Base-by-base conservation (phyloP, 305 asterid species). In the Fraxinus floribunda region DNA sequence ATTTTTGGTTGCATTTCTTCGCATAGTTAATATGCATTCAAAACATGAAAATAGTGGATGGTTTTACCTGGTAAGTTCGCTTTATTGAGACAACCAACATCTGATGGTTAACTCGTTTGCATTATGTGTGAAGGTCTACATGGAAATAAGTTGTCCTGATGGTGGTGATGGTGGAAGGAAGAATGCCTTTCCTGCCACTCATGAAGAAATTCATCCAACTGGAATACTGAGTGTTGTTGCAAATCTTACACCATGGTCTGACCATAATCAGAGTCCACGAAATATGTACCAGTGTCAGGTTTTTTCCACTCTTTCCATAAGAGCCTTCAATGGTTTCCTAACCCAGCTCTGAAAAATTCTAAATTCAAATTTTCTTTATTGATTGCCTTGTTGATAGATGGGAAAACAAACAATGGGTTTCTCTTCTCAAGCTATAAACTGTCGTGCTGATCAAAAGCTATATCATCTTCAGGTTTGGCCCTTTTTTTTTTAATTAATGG, bases 261-360 rank as follows among this genome's bases (percentile, higher is more conserved):
- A 96, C 85, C 99, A 96, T 90, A 96, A 96, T 88, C 99, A 96
- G 90, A 96, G 99, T 89, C 99, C 99, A 76, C 97, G 99, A 62
- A 96, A 96, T 86, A 96, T 96, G 98, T 94, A 96, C 83, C 99
- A 96, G 92, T 96, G 99, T 84, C 99, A 96, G 99, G 99, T 24
- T 95, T 20, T 78, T 73, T 83, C 79, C 62, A 41, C 85, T 78
- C 49, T 66, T 82, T 75, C 84, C 82, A 10, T 35, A 71, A 20
- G 78, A 24, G 22, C 74, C 68, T 83, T 82, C 36, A 16, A 66
- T 75, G 11, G 20, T 38, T 80, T 70, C 75, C 16, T 29, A 16
- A 35, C 62, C 82, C 71, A n/a, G 18, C 5, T 5, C 38, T 9
- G 66, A 32, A 75, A 64, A 6, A 5, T 79, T 83, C 52, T 57